Conservation (phyloP, 805 yeast genomes). For the Spathaspora gorwiae region DNA sequence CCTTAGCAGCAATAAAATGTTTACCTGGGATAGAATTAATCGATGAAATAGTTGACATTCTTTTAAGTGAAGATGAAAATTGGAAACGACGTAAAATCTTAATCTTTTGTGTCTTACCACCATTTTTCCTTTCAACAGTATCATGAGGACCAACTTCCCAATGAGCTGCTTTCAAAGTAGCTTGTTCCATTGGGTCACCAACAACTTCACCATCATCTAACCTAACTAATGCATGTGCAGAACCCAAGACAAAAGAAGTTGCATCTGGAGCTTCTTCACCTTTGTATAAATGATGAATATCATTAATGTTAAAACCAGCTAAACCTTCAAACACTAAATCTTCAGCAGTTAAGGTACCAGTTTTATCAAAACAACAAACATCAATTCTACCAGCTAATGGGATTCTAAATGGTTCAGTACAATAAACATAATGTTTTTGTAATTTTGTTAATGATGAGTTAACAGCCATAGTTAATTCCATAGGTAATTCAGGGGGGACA, state of each 20-base stretch:
- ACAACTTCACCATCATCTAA: constrained; percentile 96
- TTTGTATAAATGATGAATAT: constrained; percentile 51
- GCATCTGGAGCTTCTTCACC: constrained; percentile 62
- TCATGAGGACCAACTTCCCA: constrained; percentile 84
- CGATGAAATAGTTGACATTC: constrained; percentile 82
- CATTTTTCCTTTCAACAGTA: constrained; percentile 45
- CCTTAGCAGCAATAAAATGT: constrained; percentile 81
- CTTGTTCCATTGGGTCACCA: constrained; percentile 99
- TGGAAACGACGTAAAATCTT: constrained; percentile 90
- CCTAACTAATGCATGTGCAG: constrained; percentile 93
- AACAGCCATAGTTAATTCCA: constrained; percentile 98
- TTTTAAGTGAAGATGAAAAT: constrained; percentile 90
- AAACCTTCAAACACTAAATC: constrained; percentile 94
- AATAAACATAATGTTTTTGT: constrained; percentile 82
- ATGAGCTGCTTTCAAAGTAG: constrained; percentile 79
- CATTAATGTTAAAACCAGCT: constrained; percentile 65
- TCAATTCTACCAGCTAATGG: constrained; percentile 97
- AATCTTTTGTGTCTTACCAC: constrained; percentile 43
- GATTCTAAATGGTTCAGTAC: constrained; percentile 98
- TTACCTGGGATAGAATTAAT: constrained; percentile 44
- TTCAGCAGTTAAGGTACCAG: constrained; percentile 97
- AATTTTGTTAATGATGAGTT: constrained; percentile 85
- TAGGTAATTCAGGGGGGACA: constrained; percentile 97
- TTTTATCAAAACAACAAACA: constrained; percentile 97
- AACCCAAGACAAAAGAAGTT: constrained; percentile 74